Evolutionary conservation across 2,329 filamentous ascomycete genomes (phyloP).

Genomic region (Cercospora citrullina): DNA sequence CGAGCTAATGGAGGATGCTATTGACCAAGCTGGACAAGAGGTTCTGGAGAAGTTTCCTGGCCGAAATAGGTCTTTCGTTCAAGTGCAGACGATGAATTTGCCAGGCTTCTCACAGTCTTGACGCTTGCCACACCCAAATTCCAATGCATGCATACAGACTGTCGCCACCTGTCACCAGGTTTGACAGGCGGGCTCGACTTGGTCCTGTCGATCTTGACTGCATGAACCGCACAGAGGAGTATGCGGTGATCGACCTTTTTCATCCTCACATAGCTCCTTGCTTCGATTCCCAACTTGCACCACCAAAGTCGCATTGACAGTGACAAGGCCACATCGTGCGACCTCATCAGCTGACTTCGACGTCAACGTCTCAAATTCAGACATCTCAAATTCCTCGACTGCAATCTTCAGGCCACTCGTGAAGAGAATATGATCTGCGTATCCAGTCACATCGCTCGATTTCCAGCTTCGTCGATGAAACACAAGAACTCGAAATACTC

Average conservation of each 20-base stretch:
- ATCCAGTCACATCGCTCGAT: not conserved
- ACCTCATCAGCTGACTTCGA: not conserved
- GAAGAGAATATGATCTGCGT: not conserved
- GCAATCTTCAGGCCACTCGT: not conserved
- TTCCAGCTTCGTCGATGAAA: not conserved
- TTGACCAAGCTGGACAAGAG: not conserved
- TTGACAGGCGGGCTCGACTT: not conserved
- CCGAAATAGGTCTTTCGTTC: not conserved
- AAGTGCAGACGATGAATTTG: not conserved
- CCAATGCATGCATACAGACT: not conserved
- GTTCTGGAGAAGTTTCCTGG: not conserved
- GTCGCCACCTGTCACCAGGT: not conserved
- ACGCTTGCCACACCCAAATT: not conserved
- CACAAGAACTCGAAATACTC: conserved; percentile 3
- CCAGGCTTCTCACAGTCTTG: not conserved
- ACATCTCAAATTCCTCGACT: not conserved
- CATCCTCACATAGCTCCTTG: not conserved
- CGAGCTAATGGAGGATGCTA: not conserved
- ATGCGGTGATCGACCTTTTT: not conserved
- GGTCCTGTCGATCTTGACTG: not conserved
- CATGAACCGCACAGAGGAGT: not conserved
- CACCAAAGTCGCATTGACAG: not conserved
- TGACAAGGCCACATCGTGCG: not conserved
- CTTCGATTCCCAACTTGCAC: not conserved
- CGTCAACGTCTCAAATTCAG: not conserved